Evolutionary conservation across 2,329 filamentous ascomycete genomes (phyloP), one percentile per base, ranked within the genome.

Genomic region (Plectosphaerella plurivora): DNA sequence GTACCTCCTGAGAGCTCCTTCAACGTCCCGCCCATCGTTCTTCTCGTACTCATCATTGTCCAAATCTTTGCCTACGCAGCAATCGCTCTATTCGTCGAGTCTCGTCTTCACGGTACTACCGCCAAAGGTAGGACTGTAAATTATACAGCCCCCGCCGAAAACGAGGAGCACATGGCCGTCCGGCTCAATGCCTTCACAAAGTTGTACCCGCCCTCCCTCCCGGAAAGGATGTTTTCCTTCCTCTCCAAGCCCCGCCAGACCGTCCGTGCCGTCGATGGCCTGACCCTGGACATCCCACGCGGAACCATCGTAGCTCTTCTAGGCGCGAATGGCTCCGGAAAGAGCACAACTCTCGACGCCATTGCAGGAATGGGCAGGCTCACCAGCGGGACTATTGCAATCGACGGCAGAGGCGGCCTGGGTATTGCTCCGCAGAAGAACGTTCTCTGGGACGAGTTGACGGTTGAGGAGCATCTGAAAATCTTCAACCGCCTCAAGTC

Each of bases 291-390:
- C 16, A 88, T 89, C 3, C 77, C 82, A 4, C 82, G 84, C 56
- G 92, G 92, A 1, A 87, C 96, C 60, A 96, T 97, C 50, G 80
- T 95, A 63, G 89, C 92, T 2, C 75, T 97, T 0, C 78, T 97
- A 0, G 45, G 73, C 76, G 47, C 79, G 61, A 83, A 87, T 58
- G 73, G 82, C 79, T 91, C 86, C 60, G 92, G 92, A 35, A 97
- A 97, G 67, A 91, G 86, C 51, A 96, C 92, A 0, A 65, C 64
- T 2, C 59, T 67, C 8, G 63, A 67, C 36, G 62, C 62, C 15
- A 60, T 66, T 22, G 62, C 65, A 2, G 65, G 64, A 12, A 63
- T 62, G 36, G 63, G 58, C 51, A 59, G 61, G 24, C 65, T 65
- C 33, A 85, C 86, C 2, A 71, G 88, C 5, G 84, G 83, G 44